Percentiles rank a stretch among this genome's conserved stretches.
Evolutionary conservation across 2,329 filamentous ascomycete genomes (phyloP).

Genomic region (Cladosporium colombiae): DNA sequence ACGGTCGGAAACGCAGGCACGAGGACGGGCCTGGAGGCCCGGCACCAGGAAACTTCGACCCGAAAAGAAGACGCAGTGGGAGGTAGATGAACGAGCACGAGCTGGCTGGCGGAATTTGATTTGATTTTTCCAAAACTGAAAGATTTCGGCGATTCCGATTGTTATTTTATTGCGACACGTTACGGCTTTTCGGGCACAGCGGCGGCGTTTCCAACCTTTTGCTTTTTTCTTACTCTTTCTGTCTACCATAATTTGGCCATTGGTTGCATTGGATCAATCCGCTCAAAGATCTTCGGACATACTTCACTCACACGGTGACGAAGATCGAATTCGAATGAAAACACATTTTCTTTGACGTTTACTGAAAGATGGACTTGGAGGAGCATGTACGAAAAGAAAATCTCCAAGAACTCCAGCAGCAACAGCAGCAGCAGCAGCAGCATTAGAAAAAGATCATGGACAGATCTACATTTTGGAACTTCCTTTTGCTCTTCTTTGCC

Average conservation of each 20-base stretch:
- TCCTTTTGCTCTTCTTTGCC: not conserved
- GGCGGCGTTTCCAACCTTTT: not conserved
- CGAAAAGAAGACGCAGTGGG: constrained; percentile 18
- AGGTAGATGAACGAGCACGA: not conserved
- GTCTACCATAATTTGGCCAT: not conserved
- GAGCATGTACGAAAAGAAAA: not conserved
- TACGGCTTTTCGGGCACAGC: not conserved
- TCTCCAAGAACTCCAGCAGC: too few species aligned
- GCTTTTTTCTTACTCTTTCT: not conserved
- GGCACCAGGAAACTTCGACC: not conserved
- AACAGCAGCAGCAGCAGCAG: not conserved
- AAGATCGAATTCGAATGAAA: not conserved
- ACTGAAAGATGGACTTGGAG: not conserved
- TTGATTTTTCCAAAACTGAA: not conserved
- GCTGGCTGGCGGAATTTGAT: not conserved
- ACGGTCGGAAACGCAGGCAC: constrained; percentile 34
- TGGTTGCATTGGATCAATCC: too few species aligned
- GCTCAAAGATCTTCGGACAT: too few species aligned
- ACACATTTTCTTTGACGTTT: not conserved
- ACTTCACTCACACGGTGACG: not conserved
- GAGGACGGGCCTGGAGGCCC: constrained; percentile 26
- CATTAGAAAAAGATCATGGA: not conserved
- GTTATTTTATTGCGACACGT: not conserved
- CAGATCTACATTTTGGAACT: not conserved
- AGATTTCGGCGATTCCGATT: not conserved